Evolutionary conservation across 2,329 filamentous ascomycete genomes (phyloP).

Genomic region (Hypomyces perniciosus): DNA sequence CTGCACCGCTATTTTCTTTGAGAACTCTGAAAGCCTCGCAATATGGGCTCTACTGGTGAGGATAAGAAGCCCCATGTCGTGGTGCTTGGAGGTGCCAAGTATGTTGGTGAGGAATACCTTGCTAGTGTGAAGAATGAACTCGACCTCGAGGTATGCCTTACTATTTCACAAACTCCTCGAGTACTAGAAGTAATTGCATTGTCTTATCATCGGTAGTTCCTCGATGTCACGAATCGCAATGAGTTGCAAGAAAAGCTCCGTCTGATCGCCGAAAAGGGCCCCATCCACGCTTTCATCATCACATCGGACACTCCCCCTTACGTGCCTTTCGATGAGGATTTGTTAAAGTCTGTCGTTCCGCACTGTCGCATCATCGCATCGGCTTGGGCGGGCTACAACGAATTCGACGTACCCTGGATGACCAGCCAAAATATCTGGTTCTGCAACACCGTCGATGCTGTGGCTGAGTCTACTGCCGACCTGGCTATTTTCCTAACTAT

Average conservation of each 20-base stretch:
- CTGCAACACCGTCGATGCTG: constrained; percentile 48
- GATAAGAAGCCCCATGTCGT: constrained; percentile 34
- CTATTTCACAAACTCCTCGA: neutral
- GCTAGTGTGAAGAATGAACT: constrained; percentile 31
- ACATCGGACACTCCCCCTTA: constrained; percentile 44
- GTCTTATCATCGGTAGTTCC: constrained; percentile 12
- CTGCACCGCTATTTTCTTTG: too few relatives aligned
- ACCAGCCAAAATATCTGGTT: constrained; percentile 41
- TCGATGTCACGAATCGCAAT: constrained; percentile 31
- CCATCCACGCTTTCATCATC: constrained; percentile 42
- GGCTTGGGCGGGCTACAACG: constrained; percentile 42
- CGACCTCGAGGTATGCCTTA: neutral
- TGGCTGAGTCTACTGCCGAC: constrained; percentile 46
- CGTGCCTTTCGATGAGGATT: constrained; percentile 42
- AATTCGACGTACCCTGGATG: constrained; percentile 40
- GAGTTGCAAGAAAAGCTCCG: constrained; percentile 33
- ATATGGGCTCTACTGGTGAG: neutral
- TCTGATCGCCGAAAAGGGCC: constrained; percentile 30
- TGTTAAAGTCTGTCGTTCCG: constrained; percentile 35
- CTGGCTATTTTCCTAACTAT: constrained; percentile 36
- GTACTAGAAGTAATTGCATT: fast-evolving
- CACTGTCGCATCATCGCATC: constrained; percentile 41
- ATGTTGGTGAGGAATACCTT: constrained; percentile 34
- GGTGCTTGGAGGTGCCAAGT: constrained; percentile 34
- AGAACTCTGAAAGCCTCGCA: too few relatives aligned